Percentiles rank a stretch among this genome's conserved stretches.
Conservation (phyloP, 108 stramenopile genomes). For the Skeletonema potamos region DNA sequence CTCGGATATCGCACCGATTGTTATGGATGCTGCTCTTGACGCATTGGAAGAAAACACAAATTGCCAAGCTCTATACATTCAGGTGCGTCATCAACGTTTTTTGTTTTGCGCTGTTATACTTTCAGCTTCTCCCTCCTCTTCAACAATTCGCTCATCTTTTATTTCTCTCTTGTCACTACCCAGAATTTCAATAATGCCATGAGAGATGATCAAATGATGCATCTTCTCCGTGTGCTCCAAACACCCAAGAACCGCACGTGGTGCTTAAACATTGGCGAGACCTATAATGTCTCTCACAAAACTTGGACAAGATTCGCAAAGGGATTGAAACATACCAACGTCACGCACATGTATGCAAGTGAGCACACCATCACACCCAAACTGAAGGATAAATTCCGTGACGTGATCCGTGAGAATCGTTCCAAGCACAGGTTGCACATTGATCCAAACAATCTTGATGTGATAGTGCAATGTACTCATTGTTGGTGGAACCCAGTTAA, state of each 20-base stretch:
- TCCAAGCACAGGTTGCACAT: slow-evolving; percentile 87
- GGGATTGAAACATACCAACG: slow-evolving; percentile 78
- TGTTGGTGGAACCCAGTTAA: slow-evolving; percentile 98
- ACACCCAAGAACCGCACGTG: slow-evolving; percentile 81
- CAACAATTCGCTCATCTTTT: background rate
- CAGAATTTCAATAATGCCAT: slow-evolving; percentile 91
- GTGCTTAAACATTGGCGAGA: slow-evolving; percentile 94
- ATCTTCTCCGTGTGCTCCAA: slow-evolving; percentile 80
- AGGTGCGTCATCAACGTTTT: slow-evolving; percentile 61
- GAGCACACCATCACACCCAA: slow-evolving; percentile 89
- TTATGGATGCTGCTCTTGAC: slow-evolving; percentile 84
- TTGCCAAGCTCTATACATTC: slow-evolving; percentile 91
- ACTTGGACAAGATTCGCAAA: slow-evolving; percentile 87
- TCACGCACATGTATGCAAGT: slow-evolving; percentile 93
- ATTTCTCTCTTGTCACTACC: background rate
- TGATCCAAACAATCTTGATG: slow-evolving; percentile 85
- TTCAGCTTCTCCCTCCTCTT: background rate
- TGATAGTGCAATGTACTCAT: slow-evolving; percentile 88
- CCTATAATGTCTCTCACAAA: slow-evolving; percentile 76
- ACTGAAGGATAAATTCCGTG: slow-evolving; percentile 80
- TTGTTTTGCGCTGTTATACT: background rate
- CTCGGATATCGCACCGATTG: slow-evolving; percentile 77
- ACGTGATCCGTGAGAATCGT: slow-evolving; percentile 85
- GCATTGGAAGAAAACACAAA: slow-evolving; percentile 89
- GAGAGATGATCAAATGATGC: slow-evolving; percentile 84